Base-by-base conservation (phyloP, 441 rosid genomes). In the Jatropha podagrica region DNA sequence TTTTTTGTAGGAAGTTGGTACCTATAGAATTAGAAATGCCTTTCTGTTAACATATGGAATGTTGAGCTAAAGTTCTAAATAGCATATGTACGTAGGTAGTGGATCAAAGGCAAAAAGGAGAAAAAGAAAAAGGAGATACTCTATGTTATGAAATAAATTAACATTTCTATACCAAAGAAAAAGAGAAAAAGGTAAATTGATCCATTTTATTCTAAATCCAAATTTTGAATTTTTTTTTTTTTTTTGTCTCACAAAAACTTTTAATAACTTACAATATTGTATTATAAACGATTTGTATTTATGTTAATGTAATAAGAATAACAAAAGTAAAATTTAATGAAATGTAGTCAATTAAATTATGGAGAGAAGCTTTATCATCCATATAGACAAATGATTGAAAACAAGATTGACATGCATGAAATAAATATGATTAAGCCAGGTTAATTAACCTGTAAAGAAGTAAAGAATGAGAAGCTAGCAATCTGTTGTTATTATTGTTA, bases 21-120 rank as follows among this genome's bases (percentile, higher is more conserved):
- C 12, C 75, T 26, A 74, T 1, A 42, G 32, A 46, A 65, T 54
- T 65, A 61, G 46, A 37, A 15, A 32, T 38, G 46, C 12, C 44
- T 48, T 51, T 64, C 18, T 40, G 51, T 49, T 60, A 51, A 73
- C 60, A 54, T 26, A 65, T 20, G 7, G 71, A 65, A 65, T 74
- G 65, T 42, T 65, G 26, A 65, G 62, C 65, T 54, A 65, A 17
- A 74, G 27, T 17, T 65, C 52, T 52, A 63, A 46, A 13, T 18
- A 49, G 49, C 58, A 59, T 0, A 46, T 56, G 17, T 40, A 44
- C 38, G 15, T 26, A 37, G n/a, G 9, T 51, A 63, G 9, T 46
- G 26, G 42, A 18, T 38, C 60, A 48, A 65, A 68, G 7, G 12
- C 17, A n/a, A n/a, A 69, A 7, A 63, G 60, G 3, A 49, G 20